Evolutionary conservation across 306 rosid species (phyloP).

Genomic region (Geum urbanum): DNA sequence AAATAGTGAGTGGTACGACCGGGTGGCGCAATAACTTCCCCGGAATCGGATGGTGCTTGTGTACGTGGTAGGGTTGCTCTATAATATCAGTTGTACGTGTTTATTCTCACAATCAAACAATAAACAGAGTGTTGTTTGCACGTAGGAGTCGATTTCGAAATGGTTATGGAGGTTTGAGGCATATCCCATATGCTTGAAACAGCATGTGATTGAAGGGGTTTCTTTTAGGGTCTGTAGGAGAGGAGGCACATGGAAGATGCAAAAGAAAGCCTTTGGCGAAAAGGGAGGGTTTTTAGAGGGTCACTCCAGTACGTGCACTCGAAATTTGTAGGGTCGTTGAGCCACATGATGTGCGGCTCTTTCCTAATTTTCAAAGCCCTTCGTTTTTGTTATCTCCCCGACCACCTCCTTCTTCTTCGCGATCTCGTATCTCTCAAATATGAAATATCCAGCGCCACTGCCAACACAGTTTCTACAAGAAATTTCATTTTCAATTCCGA

Average conservation of each 20-base stretch:
- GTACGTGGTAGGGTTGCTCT: conserved; percentile 1
- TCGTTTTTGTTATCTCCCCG: conserved; percentile 5
- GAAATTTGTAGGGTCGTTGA: conserved; percentile 48
- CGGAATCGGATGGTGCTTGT: too few relatives aligned
- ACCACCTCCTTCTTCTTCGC: conserved; percentile 1
- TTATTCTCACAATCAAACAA: neutral
- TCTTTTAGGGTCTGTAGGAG: conserved; percentile 6
- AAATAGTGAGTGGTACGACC: too few relatives aligned
- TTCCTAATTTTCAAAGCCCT: neutral
- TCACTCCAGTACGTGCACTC: conserved; percentile 34
- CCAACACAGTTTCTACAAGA: neutral
- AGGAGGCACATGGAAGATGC: conserved; percentile 51
- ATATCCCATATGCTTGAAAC: conserved; percentile 15
- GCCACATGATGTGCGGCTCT: conserved; percentile 41
- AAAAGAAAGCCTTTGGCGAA: conserved; percentile 20
- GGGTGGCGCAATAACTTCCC: too few relatives aligned
- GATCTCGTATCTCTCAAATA: conserved; percentile 20
- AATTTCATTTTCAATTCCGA: conserved; percentile 4
- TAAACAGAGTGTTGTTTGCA: neutral
- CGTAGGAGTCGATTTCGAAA: neutral
- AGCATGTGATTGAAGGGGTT: conserved; percentile 28
- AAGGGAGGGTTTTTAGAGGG: conserved; percentile 18
- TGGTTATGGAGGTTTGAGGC: neutral
- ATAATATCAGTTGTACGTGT: neutral
- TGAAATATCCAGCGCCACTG: conserved; percentile 15